Base-by-base conservation (phyloP, 805 yeast species). In the Yarrowia sp. region DNA sequence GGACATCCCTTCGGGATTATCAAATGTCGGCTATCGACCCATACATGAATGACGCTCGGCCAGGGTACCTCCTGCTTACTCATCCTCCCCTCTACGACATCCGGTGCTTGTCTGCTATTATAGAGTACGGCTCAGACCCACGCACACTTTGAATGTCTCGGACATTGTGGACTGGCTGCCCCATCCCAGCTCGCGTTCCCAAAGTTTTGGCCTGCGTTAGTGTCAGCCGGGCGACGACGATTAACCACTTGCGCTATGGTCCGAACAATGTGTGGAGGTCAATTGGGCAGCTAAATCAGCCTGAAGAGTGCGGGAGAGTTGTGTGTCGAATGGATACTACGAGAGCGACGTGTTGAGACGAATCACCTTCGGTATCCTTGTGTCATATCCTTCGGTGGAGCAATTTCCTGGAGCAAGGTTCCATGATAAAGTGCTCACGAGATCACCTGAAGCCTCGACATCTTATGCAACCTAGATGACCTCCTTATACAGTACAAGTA, bases 91-190 rank as follows among this genome's bases (percentile, higher is more conserved):
- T 24, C 30, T 24, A 24, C 3, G 30, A 24, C 30, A 7, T 24
- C 30, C 6, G 30, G 6, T 7, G 6, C 30, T 24, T 24, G 30
- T 7, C 30, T 24, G 30, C 30, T 24, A 24, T 24, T 2, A 24
- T 24, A 24, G 30, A 49, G 39, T 12, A n/a, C 55, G 40, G 55
- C 55, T 47, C 53, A 47, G n/a, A 19, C 6, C n/a, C 34, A 20
- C 50, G 10, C 50, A 24, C 40, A n/a, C 55, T 30, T 40, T 34
- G 40, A 6, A 14, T 34, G 56, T 52, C 56, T 52, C 56, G 56
- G 56, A 52, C 33, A 24, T 24, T 24, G 30, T 52, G 36, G 24
- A 10, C 20, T 20, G 14, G 14, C 24, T n/a, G 39, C 10, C 53
- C 42, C 42, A 10, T 34, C 12, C n/a, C 33, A 7, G 13, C 30